Base-by-base conservation (phyloP, 148 eudicot genomes). In the Rhododendron ovatum region DNA sequence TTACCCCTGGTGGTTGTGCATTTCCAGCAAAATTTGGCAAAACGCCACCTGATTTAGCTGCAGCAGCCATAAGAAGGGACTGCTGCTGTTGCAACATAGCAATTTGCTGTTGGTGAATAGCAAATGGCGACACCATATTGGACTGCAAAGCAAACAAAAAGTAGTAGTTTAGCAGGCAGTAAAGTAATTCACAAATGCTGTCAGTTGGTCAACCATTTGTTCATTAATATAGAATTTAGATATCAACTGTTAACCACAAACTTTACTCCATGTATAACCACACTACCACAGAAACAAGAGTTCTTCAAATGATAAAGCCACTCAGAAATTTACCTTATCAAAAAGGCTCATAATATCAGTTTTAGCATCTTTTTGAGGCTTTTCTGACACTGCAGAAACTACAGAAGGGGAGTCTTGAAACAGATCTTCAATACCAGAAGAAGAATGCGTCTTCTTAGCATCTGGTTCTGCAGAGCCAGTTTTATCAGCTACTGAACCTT, bases 271-370 rank as follows among this genome's bases (percentile, higher is more conserved):
- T 28, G 28, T 12, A 10, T 69, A 41, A 41, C 45, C 45, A 41
- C 45, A 41, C 7, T 69, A 69, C 3, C 28, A 69, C 35, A 69
- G 75, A 69, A 69, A 69, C 75, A 69, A 69, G 37, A 69, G 37
- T 69, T 69, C 17, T 26, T 26, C 37, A 4, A 69, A 26, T 69
- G 37, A 30, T 69, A 26, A 28, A 69, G 75, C 37, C 15, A 69
- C 33, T 69, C 35, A 30, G 75, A 30, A 69, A 84, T 90, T 90
- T 84, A 94, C 99, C 98, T 94, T 96, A 75, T 96, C 99, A 92
- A 96, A 96, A 81, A 96, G 99, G 87, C 96, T 94, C 99, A 96
- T 94, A 71, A 96, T 96, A 90, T 96, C 98, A 87, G 92, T 91
- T 91, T 92, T 95, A 51, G 91, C 93, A 93, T 94, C 98, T 85